Percentiles rank a stretch among this genome's conserved stretches.
These are phyloP conservation scores for Wickerhamomyces queroliae DNA, from an alignment of 805 yeast species.

Conservation along the genomic window DNA sequence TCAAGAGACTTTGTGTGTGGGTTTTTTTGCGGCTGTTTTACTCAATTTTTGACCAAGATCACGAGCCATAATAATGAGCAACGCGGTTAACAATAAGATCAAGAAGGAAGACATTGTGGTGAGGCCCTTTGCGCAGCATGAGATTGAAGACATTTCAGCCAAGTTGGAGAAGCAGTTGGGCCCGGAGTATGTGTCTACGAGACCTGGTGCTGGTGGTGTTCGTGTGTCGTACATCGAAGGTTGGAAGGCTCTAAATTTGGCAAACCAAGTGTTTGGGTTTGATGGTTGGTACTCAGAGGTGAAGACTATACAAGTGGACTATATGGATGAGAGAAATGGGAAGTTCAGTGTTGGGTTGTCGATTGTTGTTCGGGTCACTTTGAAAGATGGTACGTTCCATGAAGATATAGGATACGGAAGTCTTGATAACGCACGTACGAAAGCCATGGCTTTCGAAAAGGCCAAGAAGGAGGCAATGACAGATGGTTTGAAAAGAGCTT, in stretches of 20 bases:
- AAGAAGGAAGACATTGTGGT: not conserved
- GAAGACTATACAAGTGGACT: conserved; percentile 60
- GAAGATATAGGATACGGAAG: conserved; percentile 88
- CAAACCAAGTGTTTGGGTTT: conserved; percentile 78
- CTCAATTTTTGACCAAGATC: too few species aligned
- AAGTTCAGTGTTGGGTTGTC: conserved; percentile 62
- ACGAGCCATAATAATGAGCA: too few species aligned
- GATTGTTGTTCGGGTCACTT: conserved; percentile 64
- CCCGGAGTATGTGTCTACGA: conserved; percentile 69
- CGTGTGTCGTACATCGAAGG: conserved; percentile 75
- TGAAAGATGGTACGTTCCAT: conserved; percentile 71
- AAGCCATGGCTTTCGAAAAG: conserved; percentile 75
- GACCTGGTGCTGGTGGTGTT: conserved; percentile 71
- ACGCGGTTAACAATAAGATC: not conserved
- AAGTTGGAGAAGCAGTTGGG: conserved; percentile 49
- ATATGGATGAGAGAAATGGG: conserved; percentile 57
- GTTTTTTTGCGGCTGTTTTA: too few species aligned
- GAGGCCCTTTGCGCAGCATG: conserved; percentile 8
- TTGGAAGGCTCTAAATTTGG: conserved; percentile 75
- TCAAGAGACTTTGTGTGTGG: too few species aligned
- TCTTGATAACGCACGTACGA: conserved; percentile 65
- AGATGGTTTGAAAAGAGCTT: conserved; percentile 73
- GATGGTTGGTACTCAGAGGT: conserved; percentile 81
- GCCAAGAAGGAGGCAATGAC: conserved; percentile 82
- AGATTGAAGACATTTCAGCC: conserved; percentile 25